phyloP scores from a whole-genome alignment of 2,329 filamentous ascomycete species.

The Fusarium guadeloupense region DNA sequence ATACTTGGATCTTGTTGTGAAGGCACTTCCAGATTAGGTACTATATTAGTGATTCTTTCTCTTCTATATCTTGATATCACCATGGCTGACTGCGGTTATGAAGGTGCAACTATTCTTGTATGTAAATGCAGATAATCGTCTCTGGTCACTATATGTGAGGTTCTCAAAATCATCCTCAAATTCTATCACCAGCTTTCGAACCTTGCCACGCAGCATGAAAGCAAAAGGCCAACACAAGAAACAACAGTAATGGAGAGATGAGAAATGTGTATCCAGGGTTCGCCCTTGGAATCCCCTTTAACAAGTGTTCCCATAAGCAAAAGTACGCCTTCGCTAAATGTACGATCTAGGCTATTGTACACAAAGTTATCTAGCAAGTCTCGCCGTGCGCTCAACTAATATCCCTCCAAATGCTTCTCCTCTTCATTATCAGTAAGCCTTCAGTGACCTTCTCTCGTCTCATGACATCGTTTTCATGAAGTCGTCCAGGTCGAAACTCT shows the following conservation, averaged over 20 bases:
- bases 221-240: background rate
- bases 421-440: constrained; percentile 1
- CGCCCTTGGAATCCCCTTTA: constrained; percentile 8
- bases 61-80: too few species aligned
- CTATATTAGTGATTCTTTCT: too few species aligned
- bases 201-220: too few species aligned
- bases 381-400: constrained; percentile 20
- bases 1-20: background rate
- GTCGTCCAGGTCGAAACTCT: constrained; percentile 95
- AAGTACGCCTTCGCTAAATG: constrained; percentile 44
- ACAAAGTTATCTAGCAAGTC: constrained; percentile 30
- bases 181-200: too few species aligned
- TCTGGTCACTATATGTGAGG: too few species aligned
- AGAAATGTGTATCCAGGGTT: constrained; percentile 3
- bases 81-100: too few species aligned
- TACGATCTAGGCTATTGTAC: constrained; percentile 42
- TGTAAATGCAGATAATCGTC: too few species aligned
- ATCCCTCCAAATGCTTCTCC: constrained; percentile 5
- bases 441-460: constrained; percentile 13
- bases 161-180: too few species aligned
- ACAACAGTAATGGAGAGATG: background rate
- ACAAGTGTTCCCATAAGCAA: constrained; percentile 38
- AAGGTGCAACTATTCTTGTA: too few species aligned
- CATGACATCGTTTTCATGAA: constrained; percentile 93
- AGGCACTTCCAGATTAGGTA: too few species aligned